Conservation (phyloP, 495 filamentous ascomycete genomes). For the Thozetella sp. region DNA sequence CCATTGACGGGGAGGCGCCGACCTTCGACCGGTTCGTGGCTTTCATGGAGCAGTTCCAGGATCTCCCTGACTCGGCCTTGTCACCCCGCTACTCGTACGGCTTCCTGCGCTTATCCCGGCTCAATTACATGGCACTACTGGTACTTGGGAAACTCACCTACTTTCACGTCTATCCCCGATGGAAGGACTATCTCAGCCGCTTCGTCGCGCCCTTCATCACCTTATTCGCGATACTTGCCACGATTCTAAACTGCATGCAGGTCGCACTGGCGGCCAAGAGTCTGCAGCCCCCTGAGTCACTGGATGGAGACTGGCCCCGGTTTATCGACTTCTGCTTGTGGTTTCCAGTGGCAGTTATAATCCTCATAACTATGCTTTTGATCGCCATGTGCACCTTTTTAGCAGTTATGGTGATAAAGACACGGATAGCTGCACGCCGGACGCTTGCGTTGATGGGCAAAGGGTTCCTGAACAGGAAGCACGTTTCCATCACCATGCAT, state of each 20-base stretch:
- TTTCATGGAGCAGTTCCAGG: conserved; percentile 20
- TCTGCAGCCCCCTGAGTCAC: not conserved
- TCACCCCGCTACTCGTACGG: conserved; percentile 30
- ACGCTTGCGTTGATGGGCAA: not conserved
- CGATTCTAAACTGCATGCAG: not conserved
- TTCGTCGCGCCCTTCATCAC: not conserved
- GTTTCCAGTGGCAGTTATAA: not conserved
- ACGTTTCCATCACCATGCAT: not conserved
- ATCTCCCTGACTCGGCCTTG: conserved; percentile 10
- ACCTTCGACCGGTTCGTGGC: conserved; percentile 17
- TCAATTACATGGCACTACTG: conserved; percentile 16
- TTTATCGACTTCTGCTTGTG: not conserved
- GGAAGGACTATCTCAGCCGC: not conserved
- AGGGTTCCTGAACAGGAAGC: not conserved
- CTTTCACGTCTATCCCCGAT: not conserved
- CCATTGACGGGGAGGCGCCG: conserved; percentile 11
- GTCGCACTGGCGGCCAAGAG: not conserved
- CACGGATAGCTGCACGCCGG: not conserved
- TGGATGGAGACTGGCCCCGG: not conserved
- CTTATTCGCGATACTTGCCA: not conserved
- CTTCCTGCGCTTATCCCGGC: conserved; percentile 27
- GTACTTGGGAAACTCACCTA: not conserved
- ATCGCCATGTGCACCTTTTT: not conserved
- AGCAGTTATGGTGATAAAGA: not conserved
- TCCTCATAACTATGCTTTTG: not conserved